Base-by-base conservation (phyloP, 305 asterid species). In the Lippia alba region DNA sequence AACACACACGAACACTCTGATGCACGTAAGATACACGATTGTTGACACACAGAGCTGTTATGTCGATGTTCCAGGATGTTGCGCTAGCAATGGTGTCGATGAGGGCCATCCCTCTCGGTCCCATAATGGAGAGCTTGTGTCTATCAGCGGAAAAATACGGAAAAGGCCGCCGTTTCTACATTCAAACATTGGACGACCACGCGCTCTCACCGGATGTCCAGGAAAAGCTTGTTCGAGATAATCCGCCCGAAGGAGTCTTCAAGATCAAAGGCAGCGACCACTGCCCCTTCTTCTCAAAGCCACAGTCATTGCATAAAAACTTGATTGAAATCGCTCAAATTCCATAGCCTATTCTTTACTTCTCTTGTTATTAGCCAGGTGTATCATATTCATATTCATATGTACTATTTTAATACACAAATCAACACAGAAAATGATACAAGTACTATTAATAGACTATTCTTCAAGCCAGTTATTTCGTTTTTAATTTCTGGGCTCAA, bases 251-350 rank as follows among this genome's bases (percentile, higher is more conserved):
- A 77, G 87, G 88, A 16, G 85, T 87, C 6, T 87, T 83, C 83
- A 85, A 85, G 84, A 82, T 83, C 59, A 87, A 83, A 69, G 89
- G 87, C 64, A 78, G 89, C 70, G 93, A 87, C 49, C 93, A 87
- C 73, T 85, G 81, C 73, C 93, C 93, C 57, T 87, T 87, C 88
- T 87, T 87, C 87, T 85, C 93, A 58, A 87, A 81, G 84, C 90
- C 93, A 61, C 93, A 87, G 53, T 82, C 93, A 24, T 70, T 87
- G 74, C 93, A 85, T 67, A 85, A 83, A 63, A 74, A 83, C 63
- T 82, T 87, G 69, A 79, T 87, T 14, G 90, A 87, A 76, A 87
- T 85, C 63, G 86, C 86, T 45, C 80, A 83, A 70, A 81, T 86
- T 70, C 80, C 84, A 40, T 68, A 24, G 56, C 30, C 30, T 24